Conservation (phyloP, 805 yeast genomes). For the Kuraishia piskuri region DNA sequence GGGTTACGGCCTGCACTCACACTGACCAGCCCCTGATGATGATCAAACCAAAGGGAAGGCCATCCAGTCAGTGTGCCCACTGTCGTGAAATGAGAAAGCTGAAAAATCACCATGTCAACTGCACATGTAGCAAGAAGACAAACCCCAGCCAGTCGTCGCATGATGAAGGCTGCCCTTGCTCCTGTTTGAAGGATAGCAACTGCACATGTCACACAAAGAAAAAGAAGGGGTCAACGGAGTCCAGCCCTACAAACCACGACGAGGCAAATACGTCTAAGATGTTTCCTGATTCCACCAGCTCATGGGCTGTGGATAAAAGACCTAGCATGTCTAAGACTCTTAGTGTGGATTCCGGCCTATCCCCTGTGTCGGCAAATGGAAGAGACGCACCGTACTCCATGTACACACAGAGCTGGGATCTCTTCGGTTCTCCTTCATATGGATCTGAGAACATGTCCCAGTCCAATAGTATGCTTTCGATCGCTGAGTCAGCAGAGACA, state of each 20-base stretch:
- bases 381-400: background rate
- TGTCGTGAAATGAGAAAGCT: slow-evolving; percentile 69
- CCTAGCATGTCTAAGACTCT: background rate
- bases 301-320: background rate
- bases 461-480: background rate
- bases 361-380: background rate
- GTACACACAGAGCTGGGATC: background rate
- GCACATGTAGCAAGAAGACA: slow-evolving; percentile 58
- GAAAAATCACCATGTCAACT: slow-evolving; percentile 57
- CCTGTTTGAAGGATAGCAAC: slow-evolving; percentile 21
- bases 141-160: slow-evolving; percentile 14
- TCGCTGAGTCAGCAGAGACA: background rate
- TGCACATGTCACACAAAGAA: slow-evolving; percentile 23
- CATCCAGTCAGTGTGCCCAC: slow-evolving; percentile 84
- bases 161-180: slow-evolving; percentile 16
- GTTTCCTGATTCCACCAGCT: background rate
- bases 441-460: background rate
- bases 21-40: slow-evolving; percentile 82
- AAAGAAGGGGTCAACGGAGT: slow-evolving; percentile 8
- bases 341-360: background rate
- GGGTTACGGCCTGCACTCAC: slow-evolving; percentile 91
- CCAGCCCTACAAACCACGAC: background rate
- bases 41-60: slow-evolving; percentile 96
- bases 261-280: background rate
- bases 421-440: background rate